A percentile compares a stretch with the other conserved stretches of the same genome.
phyloP scores from a whole-genome alignment of 2,329 filamentous ascomycete genomes.

The Colletotrichum australisinense region DNA sequence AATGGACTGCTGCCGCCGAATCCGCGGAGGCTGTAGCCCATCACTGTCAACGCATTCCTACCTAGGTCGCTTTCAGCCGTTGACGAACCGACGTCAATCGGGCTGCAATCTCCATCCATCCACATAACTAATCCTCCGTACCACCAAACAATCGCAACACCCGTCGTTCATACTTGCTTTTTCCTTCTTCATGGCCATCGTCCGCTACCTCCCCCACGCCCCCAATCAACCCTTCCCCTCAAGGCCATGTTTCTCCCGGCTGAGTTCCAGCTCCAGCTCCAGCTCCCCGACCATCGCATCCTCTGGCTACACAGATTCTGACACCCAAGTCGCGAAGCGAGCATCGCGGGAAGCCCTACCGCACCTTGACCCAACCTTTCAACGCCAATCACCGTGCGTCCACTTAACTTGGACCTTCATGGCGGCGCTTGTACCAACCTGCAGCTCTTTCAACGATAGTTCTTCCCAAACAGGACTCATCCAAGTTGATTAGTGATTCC shows the following conservation, averaged over 20 bases:
- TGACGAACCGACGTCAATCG: not conserved
- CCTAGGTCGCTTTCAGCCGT: not conserved
- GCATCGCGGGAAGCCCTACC: not conserved
- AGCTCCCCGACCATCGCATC: not conserved
- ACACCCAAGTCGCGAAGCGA: not conserved
- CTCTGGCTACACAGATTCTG: not conserved
- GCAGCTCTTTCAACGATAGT: not conserved
- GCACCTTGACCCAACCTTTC: not conserved
- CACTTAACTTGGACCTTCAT: not conserved
- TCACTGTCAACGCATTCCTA: not conserved
- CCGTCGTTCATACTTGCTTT: not conserved
- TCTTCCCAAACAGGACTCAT: not conserved
- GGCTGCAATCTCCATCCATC: not conserved
- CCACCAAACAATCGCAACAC: not conserved
- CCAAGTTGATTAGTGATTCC: not conserved
- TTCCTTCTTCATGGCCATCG: not conserved
- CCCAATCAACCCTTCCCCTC: not conserved
- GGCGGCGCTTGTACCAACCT: not conserved
- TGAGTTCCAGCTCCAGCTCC: not conserved
- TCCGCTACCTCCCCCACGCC: not conserved
- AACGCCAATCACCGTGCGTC: not conserved
- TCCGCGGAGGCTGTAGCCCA: not conserved
- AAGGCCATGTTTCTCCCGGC: not conserved
- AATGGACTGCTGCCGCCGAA: not conserved
- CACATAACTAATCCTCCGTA: not conserved